These are phyloP conservation scores for Cardiospermum halicacabum DNA, from an alignment of 345 rosid species.

Conservation along the genomic window DNA sequence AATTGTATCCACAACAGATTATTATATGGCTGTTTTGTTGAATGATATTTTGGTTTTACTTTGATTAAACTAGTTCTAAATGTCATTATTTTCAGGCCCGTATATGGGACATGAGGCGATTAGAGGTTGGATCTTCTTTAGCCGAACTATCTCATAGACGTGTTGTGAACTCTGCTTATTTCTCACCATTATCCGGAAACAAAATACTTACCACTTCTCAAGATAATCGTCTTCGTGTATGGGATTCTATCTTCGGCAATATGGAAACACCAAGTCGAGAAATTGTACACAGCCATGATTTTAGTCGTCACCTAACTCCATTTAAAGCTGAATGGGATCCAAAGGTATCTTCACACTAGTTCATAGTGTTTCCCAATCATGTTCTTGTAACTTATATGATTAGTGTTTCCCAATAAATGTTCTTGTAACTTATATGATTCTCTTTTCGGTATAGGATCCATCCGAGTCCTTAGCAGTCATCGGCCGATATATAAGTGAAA, in stretches of 20 bases:
- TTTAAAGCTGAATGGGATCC: constrained; percentile 99
- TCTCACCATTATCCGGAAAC: constrained; percentile 81
- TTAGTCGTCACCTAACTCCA: constrained; percentile 86
- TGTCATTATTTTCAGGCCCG: constrained; percentile 60
- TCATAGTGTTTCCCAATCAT: no score
- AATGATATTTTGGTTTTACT: background rate
- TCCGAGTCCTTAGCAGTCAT: constrained; percentile 82
- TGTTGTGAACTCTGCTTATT: constrained; percentile 94
- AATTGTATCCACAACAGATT: no score
- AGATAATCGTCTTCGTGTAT: constrained; percentile 82
- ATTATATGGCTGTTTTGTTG: background rate
- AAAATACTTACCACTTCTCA: constrained; percentile 88
- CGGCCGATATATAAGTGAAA: constrained; percentile 94
- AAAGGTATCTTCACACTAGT: constrained; percentile 57
- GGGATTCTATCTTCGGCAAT: constrained; percentile 88
- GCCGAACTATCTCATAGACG: constrained; percentile 65
- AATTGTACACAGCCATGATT: constrained; percentile 98
- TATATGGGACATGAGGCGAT: constrained; percentile 85
- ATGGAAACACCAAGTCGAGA: constrained; percentile 88
- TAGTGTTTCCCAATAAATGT: background rate
- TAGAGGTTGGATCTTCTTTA: constrained; percentile 58
- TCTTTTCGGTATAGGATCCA: constrained; percentile 53
- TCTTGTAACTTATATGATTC: background rate
- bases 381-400: background rate
- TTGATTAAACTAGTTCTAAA: constrained; percentile 8